Evolutionary conservation across 2,329 filamentous ascomycete genomes (phyloP), one percentile per base, ranked within the genome.

Genomic region (Didymella exigua): DNA sequence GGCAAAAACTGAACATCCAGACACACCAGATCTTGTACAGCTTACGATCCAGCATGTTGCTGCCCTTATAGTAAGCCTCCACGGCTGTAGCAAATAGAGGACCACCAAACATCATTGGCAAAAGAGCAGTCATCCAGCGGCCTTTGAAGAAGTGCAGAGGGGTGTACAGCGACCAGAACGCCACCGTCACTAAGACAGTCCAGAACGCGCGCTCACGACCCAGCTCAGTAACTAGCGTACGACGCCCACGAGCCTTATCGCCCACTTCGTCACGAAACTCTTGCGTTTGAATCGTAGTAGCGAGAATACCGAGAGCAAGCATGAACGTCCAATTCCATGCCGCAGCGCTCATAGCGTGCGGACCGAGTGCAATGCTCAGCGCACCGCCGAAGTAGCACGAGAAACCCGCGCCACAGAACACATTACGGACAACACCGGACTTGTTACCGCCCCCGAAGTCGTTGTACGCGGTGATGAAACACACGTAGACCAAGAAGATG

Each of bases 161-260:
- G 2, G 43, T 36, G 26, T 57, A 63, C 5, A 62, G 1, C 6
- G 61, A 56, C 59, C 59, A 63, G 21, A 58, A 60, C 10, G 30
- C 14, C 9, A 62, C 55, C 6, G 37, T 31, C 4, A 46, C 13
- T 37, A 57, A 46, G n/a, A 62, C 57, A 14, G 52, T 54, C 49
- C 56, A 55, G 18, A 61, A 38, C 2, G 57, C 50, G 1, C 9
- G 27, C 34, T 43, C 51, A 2, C 61, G 56, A 4, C 62, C 60
- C 91, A 93, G 77, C 89, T 92, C 79, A 88, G 92, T 83, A 87
- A 90, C 78, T 90, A 92, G 85, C 84, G 90, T 69, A 91, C 89
- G 54, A 91, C 90, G 19, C 89, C 90, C 56, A 91, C 89, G 50
- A 91, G 93, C 81, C 86, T 36, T 47, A 23, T 64, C 61, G 16